Base-by-base conservation (phyloP, 306 rosid genomes). In the Sphenostylis stenocarpa region DNA sequence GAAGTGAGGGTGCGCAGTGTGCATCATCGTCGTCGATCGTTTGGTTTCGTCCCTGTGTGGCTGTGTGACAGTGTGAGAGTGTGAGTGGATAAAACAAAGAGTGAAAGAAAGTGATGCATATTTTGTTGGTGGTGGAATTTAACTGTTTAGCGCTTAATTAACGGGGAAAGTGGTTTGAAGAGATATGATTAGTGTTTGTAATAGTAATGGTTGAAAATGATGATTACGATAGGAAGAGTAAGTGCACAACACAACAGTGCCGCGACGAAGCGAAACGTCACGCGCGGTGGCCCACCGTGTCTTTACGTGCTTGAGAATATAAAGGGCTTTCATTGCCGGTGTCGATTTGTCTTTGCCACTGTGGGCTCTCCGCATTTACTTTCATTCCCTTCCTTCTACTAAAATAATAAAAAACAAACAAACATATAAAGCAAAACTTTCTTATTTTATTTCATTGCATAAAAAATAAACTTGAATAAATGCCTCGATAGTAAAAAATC, bases 221-320 rank as follows among this genome's bases (percentile, higher is more conserved):
- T 45, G 48, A 44, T 21, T 69, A 16, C 23, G 17, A 55, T 67
- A 16, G 17, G 20, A 41, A 68, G 72, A 38, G 67, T 13, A 23
- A 23, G 33, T 12, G 72, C 16, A 51, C 41, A n/a, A n/a, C n/a
- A n/a, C n/a, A 66, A 38, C 39, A 77, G 24, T 43, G 73, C 66
- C 58, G 71, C 73, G 76, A 79, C 72, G 80, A 51, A 49, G 33
- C 20, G 67, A 44, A 60, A 77, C 72, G 85, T 70, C 87, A 86
- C 85, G 87, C 74, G 69, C n/a, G 10, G 75, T 72, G 81, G 79
- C 17, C 84, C 12, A 16, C 80, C 15, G 24, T 77, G 56, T 66
- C 73, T 64, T 69, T 70, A 84, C 86, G 73, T 76, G 74, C 56
- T 38, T 38, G 33, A 67, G 67, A 67, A 53, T 66, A 39, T 52